Evolutionary conservation across 768 basidiomycete species (phyloP).

Genomic region (Pleurotus eryngii): DNA sequence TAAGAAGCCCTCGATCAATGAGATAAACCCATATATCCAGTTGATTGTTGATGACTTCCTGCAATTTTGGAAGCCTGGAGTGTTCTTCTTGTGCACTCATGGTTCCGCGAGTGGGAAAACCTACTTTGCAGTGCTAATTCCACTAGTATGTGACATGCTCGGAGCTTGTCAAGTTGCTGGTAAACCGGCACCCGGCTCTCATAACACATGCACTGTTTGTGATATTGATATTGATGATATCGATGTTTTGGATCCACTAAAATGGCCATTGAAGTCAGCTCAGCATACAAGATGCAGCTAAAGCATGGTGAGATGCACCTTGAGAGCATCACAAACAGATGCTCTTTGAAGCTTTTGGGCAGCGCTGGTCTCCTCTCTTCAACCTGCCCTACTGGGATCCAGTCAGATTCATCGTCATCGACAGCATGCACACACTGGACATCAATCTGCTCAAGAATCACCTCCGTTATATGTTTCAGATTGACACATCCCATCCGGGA

Average conservation of each 20-base stretch:
- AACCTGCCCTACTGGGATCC: slow-evolving; percentile 38
- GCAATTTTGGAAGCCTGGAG: neutral
- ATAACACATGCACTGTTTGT: slow-evolving; percentile 21
- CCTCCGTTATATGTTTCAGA: slow-evolving; percentile 19
- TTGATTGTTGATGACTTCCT: neutral
- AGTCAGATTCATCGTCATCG: slow-evolving; percentile 24
- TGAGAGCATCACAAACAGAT: slow-evolving; percentile 10
- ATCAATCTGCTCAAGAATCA: slow-evolving; percentile 31
- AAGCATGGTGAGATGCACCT: slow-evolving; percentile 18
- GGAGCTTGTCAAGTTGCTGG: slow-evolving; percentile 25
- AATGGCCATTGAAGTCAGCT: slow-evolving; percentile 18
- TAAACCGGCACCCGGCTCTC: slow-evolving; percentile 11
- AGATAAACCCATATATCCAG: neutral
- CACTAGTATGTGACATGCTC: slow-evolving; percentile 23
- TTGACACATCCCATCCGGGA: slow-evolving; percentile 13
- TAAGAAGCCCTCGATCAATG: neutral
- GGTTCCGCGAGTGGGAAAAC: neutral
- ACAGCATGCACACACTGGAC: slow-evolving; percentile 39
- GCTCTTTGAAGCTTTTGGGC: slow-evolving; percentile 7
- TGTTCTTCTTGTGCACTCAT: neutral
- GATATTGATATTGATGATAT: slow-evolving; percentile 14
- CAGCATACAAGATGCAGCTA: slow-evolving; percentile 15
- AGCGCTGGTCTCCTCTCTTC: slow-evolving; percentile 27
- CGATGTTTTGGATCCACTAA: slow-evolving; percentile 11
- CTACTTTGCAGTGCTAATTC: no score